Conservation (phyloP, 2,329 filamentous ascomycete genomes). For the Trichophyton schoenleinii region DNA sequence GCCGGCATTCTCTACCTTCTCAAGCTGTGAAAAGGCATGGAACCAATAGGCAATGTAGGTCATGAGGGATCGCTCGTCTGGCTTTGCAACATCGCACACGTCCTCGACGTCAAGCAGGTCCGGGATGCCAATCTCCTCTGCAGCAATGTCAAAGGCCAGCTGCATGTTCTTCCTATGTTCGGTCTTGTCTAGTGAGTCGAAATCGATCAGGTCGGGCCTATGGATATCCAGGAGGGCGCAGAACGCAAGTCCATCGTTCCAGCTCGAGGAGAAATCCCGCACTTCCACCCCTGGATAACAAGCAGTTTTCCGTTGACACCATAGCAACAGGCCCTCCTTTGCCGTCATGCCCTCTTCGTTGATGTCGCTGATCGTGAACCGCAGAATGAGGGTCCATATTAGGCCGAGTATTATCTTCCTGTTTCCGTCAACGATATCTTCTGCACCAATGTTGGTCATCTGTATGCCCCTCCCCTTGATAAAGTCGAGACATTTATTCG, state of each 20-base stretch:
- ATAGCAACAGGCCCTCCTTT: constrained; percentile 85
- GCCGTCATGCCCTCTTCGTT: constrained; percentile 96
- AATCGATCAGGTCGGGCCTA: constrained; percentile 92
- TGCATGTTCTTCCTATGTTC: constrained; percentile 98
- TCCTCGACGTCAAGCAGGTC: constrained; percentile 94
- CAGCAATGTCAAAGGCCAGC: constrained; percentile 88
- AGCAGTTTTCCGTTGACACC: constrained; percentile 97
- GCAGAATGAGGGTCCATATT: constrained; percentile 95
- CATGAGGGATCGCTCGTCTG: constrained; percentile 94
- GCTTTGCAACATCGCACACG: constrained; percentile 90
- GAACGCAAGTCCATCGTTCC: constrained; percentile 95
- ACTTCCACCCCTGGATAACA: constrained; percentile 97
- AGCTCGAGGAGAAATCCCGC: constrained; percentile 84
- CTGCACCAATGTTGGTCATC: constrained; percentile 96
- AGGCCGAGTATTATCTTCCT: constrained; percentile 92
- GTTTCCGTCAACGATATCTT: constrained; percentile 96
- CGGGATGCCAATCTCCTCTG: constrained; percentile 92
- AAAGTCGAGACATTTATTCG: constrained; percentile 87
- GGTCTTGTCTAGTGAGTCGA: constrained; percentile 81
- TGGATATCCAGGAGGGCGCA: constrained; percentile 95
- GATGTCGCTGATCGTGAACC: constrained; percentile 98
- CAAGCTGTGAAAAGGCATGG: constrained; percentile 98
- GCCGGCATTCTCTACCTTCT: constrained; percentile 94
- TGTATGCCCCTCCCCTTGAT: constrained; percentile 85
- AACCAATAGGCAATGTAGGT: constrained; percentile 99